Percentiles rank a stretch among this genome's conserved stretches.
Evolutionary conservation across 768 basidiomycete species (phyloP).

Genomic region (Harrya chromipes): DNA sequence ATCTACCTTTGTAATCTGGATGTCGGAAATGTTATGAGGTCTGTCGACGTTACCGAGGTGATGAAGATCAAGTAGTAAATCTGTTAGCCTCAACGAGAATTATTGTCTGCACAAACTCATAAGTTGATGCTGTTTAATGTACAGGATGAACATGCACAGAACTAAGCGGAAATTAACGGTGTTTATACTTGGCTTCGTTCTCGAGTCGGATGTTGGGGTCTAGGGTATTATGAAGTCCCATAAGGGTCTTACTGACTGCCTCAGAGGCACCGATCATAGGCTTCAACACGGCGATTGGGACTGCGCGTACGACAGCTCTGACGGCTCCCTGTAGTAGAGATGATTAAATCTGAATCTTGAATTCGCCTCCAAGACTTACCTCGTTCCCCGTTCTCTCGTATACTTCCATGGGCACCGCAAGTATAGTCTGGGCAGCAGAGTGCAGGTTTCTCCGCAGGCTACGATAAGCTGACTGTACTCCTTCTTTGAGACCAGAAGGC

Average conservation of each 20-base stretch:
- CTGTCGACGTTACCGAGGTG: not conserved
- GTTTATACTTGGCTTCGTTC: constrained; percentile 93
- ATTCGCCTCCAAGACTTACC: constrained; percentile 41
- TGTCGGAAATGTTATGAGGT: not conserved
- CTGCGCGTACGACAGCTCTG: constrained; percentile 91
- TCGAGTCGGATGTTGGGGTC: constrained; percentile 83
- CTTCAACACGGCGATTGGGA: constrained; percentile 94
- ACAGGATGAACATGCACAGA: constrained; percentile 23
- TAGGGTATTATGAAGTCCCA: constrained; percentile 90
- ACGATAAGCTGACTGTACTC: constrained; percentile 87
- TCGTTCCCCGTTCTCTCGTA: constrained; percentile 92
- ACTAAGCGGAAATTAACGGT: constrained; percentile 42
- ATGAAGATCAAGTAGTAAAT: too few species aligned
- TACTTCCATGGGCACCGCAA: constrained; percentile 99
- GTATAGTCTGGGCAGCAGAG: constrained; percentile 95
- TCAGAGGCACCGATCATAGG: constrained; percentile 99
- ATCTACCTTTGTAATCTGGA: not conserved
- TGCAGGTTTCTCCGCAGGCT: constrained; percentile 84
- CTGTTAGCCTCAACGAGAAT: too few species aligned
- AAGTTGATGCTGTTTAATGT: constrained; percentile 4
- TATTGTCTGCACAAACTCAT: not conserved
- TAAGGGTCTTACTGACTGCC: constrained; percentile 91
- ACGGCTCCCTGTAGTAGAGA: constrained; percentile 69
- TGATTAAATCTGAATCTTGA: not conserved
- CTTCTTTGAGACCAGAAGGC: constrained; percentile 78